These are phyloP conservation scores for Neurospora discreta DNA, from an alignment of 495 filamentous ascomycete genomes.

Conservation along the genomic window DNA sequence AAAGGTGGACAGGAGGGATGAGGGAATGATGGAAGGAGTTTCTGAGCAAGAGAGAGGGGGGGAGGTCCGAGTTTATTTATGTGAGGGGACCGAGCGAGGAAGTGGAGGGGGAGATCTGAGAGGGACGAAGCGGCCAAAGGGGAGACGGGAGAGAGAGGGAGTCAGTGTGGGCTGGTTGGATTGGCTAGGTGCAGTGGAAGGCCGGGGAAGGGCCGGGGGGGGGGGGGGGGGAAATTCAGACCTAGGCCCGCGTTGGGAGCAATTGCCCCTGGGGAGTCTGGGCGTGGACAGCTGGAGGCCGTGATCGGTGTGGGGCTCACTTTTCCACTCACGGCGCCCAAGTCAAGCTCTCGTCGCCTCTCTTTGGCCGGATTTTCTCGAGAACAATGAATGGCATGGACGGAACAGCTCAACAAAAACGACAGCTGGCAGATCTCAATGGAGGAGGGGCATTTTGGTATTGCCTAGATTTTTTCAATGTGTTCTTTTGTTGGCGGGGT, in stretches of 20 bases:
- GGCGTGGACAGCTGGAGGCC: conserved; percentile 7
- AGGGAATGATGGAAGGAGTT: conserved; percentile 4
- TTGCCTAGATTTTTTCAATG: neutral
- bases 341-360: neutral
- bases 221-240: conserved; percentile 5
- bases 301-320: conserved; percentile 15
- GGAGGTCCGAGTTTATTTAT: conserved; percentile 1
- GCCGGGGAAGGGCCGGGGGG: conserved; percentile 1
- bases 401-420: neutral
- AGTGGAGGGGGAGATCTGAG: conserved; percentile 3
- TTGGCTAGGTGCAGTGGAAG: conserved; percentile 1
- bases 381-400: neutral
- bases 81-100: neutral
- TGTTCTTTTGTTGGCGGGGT: neutral
- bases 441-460: neutral
- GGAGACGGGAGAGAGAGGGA: neutral
- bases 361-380: neutral
- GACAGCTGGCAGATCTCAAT: neutral
- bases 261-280: neutral
- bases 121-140: conserved; percentile 2
- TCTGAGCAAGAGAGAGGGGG: conserved; percentile 1
- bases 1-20: neutral
- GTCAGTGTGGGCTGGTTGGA: conserved; percentile 3
- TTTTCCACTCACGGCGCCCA: conserved; percentile 11
- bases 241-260: neutral